phyloP scores from a whole-genome alignment of 805 yeast species.

The Naumovozyma baii region DNA sequence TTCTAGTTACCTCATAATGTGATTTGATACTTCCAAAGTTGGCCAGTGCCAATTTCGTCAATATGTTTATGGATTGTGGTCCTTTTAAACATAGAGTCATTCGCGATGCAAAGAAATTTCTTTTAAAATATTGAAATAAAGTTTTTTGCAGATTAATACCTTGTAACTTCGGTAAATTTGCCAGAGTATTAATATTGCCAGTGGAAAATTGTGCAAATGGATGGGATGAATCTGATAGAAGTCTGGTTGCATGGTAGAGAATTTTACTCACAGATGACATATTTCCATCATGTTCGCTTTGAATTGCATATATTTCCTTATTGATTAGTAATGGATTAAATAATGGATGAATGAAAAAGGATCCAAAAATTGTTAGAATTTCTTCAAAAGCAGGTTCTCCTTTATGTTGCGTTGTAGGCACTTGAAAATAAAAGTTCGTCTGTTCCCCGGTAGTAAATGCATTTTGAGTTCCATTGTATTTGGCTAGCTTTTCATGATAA shows the following conservation, averaged over 20 bases:
- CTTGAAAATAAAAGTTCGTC: constrained; percentile 54
- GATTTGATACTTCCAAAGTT: constrained; percentile 34
- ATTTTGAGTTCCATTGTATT: constrained; percentile 49
- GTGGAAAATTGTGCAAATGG: constrained; percentile 58
- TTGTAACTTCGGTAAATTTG: constrained; percentile 27
- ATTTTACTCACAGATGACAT: constrained; percentile 36
- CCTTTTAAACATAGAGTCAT: constrained; percentile 55
- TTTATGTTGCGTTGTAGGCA: constrained; percentile 36
- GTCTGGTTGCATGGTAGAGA: constrained; percentile 48
- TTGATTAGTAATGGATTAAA: constrained; percentile 36
- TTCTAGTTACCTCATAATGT: constrained; percentile 1
- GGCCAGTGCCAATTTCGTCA: constrained; percentile 42
- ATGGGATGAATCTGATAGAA: constrained; percentile 39
- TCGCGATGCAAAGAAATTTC: constrained; percentile 37
- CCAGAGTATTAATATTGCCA: constrained; percentile 48
- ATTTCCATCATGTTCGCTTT: constrained; percentile 60
- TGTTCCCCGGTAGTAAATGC: constrained; percentile 64
- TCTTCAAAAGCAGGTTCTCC: constrained; percentile 36
- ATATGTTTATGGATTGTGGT: constrained; percentile 50
- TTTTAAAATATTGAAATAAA: constrained; percentile 33
- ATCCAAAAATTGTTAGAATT: constrained; percentile 41
- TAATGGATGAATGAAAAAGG: constrained; percentile 42
- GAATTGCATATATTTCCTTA: constrained; percentile 50
- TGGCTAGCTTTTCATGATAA: constrained; percentile 36
- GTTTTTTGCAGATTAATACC: constrained; percentile 31